Evolutionary conservation across 306 rosid species (phyloP).

Genomic region (Rubus parviflorus): DNA sequence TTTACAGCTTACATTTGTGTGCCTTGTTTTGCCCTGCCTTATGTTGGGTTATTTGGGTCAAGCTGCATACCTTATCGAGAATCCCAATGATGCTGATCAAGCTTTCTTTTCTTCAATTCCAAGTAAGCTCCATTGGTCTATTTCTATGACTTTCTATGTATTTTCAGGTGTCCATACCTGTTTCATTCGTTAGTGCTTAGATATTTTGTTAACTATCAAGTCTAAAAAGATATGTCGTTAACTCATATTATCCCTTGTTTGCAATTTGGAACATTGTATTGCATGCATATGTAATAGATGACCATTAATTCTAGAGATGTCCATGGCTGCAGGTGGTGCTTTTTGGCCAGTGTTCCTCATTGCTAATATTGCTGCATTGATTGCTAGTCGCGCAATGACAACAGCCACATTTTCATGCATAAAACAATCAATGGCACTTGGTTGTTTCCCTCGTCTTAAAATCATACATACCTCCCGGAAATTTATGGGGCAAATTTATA

Average conservation of each 20-base stretch:
- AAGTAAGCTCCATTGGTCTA: constrained; percentile 44
- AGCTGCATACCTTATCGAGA: constrained; percentile 90
- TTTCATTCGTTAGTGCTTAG: constrained; percentile 7
- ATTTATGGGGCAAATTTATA: constrained; percentile 98
- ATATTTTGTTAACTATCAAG: background rate
- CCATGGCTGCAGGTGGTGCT: constrained; percentile 55
- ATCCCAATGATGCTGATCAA: constrained; percentile 56
- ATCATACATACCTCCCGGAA: constrained; percentile 90
- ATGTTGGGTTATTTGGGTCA: constrained; percentile 98
- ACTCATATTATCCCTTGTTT: background rate
- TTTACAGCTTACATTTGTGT: constrained; percentile 89
- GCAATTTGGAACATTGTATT: constrained; percentile 1
- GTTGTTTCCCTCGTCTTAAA: constrained; percentile 98
- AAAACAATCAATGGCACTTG: constrained; percentile 96
- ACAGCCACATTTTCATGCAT: constrained; percentile 98
- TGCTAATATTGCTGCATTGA: constrained; percentile 87
- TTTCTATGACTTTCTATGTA: constrained; percentile 1
- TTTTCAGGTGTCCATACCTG: background rate
- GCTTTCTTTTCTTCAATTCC: constrained; percentile 84
- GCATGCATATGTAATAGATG: background rate
- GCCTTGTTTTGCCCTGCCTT: constrained; percentile 93
- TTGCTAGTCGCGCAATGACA: constrained; percentile 97
- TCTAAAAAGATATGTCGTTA: background rate
- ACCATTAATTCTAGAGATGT: constrained; percentile 16
- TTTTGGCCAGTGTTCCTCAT: constrained; percentile 82